phyloP scores from a whole-genome alignment of 2,329 filamentous ascomycete genomes.

The Alternaria burnsii region DNA sequence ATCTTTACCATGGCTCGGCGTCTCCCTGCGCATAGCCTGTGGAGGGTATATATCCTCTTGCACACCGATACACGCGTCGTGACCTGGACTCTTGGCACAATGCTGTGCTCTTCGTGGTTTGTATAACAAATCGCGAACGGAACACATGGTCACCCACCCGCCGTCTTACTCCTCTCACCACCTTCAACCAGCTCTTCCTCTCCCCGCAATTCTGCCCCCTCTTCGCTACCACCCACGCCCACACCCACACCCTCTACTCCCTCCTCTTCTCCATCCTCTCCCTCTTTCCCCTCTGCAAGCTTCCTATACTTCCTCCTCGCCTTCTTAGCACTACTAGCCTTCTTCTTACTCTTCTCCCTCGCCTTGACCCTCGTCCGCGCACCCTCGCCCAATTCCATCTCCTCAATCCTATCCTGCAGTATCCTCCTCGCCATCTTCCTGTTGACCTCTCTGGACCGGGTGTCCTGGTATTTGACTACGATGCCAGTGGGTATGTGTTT shows the following conservation, averaged over 20 bases:
- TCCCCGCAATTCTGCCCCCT: constrained; percentile 15
- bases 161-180: neutral
- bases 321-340: constrained; percentile 82
- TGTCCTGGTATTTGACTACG: constrained; percentile 93
- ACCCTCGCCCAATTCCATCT: constrained; percentile 73
- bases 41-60: neutral
- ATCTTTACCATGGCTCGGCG: neutral
- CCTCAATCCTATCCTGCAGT: constrained; percentile 80
- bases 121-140: neutral
- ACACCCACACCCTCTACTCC: constrained; percentile 43
- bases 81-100: neutral
- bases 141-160: neutral
- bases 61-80: too few species aligned
- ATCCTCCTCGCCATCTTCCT: constrained; percentile 82
- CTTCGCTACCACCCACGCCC: constrained; percentile 18
- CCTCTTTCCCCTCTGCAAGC: constrained; percentile 55
- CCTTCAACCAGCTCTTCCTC: neutral
- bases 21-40: too few species aligned
- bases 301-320: constrained; percentile 75
- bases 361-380: constrained; percentile 72
- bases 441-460: constrained; percentile 86
- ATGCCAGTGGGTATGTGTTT: constrained; percentile 90
- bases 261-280: constrained; percentile 52
- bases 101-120: neutral
- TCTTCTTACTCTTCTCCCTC: constrained; percentile 70